Conservation (phyloP, 306 rosid genomes). For the Cucumis melo region DNA sequence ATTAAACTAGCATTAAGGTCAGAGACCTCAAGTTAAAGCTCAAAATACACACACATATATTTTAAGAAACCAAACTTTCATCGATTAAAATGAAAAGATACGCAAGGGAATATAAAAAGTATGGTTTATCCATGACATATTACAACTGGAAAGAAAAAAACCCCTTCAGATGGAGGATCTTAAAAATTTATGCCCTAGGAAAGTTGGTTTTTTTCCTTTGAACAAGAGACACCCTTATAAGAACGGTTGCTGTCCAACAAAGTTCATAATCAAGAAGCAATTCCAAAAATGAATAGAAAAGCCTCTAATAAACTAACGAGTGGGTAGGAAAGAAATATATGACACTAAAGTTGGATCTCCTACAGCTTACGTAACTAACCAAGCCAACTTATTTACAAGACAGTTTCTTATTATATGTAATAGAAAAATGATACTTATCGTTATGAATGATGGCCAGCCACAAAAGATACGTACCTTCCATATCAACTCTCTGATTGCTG, state of each 20-base stretch:
- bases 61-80: neutral
- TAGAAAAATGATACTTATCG: neutral
- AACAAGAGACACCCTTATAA: no score
- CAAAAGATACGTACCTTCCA: conserved; percentile 58
- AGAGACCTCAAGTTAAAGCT: neutral
- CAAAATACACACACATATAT: neutral
- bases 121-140: neutral
- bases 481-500: conserved; percentile 62
- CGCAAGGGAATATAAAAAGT: neutral
- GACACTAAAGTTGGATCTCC: neutral
- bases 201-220: no score
- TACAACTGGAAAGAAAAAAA: neutral
- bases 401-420: neutral
- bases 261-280: neutral
- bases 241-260: neutral
- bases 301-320: neutral
- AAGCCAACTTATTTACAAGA: neutral
- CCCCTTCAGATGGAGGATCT: neutral
- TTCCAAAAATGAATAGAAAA: neutral
- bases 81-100: neutral
- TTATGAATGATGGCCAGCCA: neutral
- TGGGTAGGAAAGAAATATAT: neutral
- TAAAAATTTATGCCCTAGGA: neutral
- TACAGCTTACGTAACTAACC: neutral
- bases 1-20: neutral